Percentiles rank a stretch among this genome's conserved stretches.
Conservation (phyloP, 371 early-diverging fungal genomes). For the Amoeboaphelidium protococcarum region DNA sequence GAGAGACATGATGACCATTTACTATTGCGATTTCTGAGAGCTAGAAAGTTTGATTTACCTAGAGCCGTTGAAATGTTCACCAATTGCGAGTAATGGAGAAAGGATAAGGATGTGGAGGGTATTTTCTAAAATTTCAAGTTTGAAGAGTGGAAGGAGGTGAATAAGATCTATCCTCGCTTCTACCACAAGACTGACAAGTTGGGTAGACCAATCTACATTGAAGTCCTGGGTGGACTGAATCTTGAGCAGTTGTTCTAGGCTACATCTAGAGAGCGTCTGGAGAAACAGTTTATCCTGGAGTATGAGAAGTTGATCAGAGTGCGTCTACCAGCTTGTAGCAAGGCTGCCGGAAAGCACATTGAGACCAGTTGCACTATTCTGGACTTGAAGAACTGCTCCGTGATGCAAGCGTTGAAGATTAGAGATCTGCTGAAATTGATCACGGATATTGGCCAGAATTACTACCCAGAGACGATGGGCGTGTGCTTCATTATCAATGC, state of each 20-base stretch:
- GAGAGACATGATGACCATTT: slow-evolving; percentile 26
- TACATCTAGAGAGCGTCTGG: slow-evolving; percentile 28
- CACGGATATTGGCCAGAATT: slow-evolving; percentile 35
- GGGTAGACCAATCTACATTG: slow-evolving; percentile 43
- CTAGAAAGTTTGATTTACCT: slow-evolving; percentile 30
- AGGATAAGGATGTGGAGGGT: slow-evolving; percentile 19
- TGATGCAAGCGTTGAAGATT: slow-evolving; percentile 24
- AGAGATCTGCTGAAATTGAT: slow-evolving; percentile 26
- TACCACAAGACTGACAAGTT: slow-evolving; percentile 42
- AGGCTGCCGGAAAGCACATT: slow-evolving; percentile 20
- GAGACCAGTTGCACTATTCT: slow-evolving; percentile 39
- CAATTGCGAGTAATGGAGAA: slow-evolving; percentile 30
- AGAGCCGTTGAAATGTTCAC: slow-evolving; percentile 31
- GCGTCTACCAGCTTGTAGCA: slow-evolving; percentile 28
- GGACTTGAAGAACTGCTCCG: slow-evolving; percentile 32
- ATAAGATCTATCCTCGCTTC: slow-evolving; percentile 30
- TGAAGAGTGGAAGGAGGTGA: slow-evolving; percentile 17
- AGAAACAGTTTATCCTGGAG: slow-evolving; percentile 30
- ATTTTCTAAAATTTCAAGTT: slow-evolving; percentile 16
- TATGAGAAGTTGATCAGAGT: slow-evolving; percentile 28
- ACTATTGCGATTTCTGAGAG: slow-evolving; percentile 37
- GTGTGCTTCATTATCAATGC: slow-evolving; percentile 44
- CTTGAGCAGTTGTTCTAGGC: slow-evolving; percentile 23
- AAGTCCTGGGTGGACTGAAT: slow-evolving; percentile 28
- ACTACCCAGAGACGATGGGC: slow-evolving; percentile 50